Evolutionary conservation across 495 filamentous ascomycete genomes (phyloP).

Genomic region (Xylaria castorea): DNA sequence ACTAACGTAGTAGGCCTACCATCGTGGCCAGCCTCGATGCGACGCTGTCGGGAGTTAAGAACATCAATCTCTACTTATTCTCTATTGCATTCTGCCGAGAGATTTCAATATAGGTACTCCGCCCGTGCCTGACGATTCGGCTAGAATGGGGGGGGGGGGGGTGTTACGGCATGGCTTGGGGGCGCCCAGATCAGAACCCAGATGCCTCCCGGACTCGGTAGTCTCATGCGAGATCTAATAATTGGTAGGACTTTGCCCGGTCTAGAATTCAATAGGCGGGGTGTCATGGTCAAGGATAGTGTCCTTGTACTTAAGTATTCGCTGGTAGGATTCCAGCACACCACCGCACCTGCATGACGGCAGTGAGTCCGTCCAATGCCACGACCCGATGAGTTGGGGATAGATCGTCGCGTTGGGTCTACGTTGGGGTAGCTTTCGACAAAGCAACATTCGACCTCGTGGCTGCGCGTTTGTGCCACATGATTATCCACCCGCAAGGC

Average conservation of each 20-base stretch:
- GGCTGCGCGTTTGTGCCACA: conserved; percentile 1
- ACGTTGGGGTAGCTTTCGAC: conserved; percentile 9
- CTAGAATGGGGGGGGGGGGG: not conserved
- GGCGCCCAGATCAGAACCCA: not conserved
- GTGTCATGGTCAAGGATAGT: not conserved
- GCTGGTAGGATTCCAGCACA: conserved; percentile 4
- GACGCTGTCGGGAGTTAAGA: conserved; percentile 9
- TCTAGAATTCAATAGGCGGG: conserved; percentile 15
- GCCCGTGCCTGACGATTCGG: not conserved
- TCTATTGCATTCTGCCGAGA: not conserved
- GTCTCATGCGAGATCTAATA: conserved; percentile 23
- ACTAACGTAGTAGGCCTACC: conserved; percentile 3
- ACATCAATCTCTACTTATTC: not conserved
- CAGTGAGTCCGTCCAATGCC: conserved; percentile 6
- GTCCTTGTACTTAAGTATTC: conserved; percentile 20
- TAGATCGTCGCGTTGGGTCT: not conserved
- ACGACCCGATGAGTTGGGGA: conserved; percentile 21
- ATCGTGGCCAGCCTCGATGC: conserved; percentile 19
- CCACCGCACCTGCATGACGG: conserved; percentile 8
- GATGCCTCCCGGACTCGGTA: conserved; percentile 5
- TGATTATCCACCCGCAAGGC: not conserved
- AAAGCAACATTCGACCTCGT: conserved; percentile 13
- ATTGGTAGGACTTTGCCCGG: not conserved
- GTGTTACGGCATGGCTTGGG: not conserved
- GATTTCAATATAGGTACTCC: conserved; percentile 11